These are phyloP conservation scores for Polyporus tsugae DNA, from an alignment of 1,284 basidiomycete genomes.

Conservation along the genomic window DNA sequence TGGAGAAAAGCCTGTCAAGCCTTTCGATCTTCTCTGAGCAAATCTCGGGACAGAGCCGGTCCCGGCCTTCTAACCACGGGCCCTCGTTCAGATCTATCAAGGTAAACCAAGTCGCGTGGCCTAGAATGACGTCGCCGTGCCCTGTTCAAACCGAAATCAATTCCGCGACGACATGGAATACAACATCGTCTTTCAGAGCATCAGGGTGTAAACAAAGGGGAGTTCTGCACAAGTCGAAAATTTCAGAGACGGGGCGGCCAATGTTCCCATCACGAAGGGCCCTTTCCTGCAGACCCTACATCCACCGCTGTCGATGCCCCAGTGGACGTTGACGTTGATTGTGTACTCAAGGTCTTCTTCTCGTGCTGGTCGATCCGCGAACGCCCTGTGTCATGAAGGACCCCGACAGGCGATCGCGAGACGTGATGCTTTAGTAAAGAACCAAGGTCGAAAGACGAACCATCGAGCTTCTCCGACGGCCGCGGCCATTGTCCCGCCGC, in stretches of 20 bases:
- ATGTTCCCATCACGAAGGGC: constrained; percentile 19
- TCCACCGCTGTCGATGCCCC: constrained; percentile 12
- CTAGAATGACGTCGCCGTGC: not conserved
- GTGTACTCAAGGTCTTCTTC: constrained; percentile 14
- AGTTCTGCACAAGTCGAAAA: not conserved
- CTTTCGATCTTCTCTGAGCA: not conserved
- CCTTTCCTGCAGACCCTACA: constrained; percentile 9
- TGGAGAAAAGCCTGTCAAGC: constrained; percentile 1
- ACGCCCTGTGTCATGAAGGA: constrained; percentile 27
- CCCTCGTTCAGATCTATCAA: not conserved
- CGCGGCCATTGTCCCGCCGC: constrained; percentile 44
- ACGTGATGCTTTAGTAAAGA: not conserved
- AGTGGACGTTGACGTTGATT: not conserved
- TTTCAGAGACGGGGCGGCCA: not conserved
- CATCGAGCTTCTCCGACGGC: constrained; percentile 48
- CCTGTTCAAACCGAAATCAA: not conserved
- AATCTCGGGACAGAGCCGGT: not conserved
- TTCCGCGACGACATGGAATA: not conserved
- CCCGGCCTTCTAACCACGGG: not conserved
- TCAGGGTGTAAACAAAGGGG: not conserved
- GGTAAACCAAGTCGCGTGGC: too few species aligned
- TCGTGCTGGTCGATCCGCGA: constrained; percentile 30
- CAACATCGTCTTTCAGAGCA: not conserved
- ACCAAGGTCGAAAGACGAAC: constrained; percentile 40
- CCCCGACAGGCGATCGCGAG: not conserved